phyloP scores from a whole-genome alignment of 2,329 filamentous ascomycete species.

The Fusarium pseudoanthophilum region DNA sequence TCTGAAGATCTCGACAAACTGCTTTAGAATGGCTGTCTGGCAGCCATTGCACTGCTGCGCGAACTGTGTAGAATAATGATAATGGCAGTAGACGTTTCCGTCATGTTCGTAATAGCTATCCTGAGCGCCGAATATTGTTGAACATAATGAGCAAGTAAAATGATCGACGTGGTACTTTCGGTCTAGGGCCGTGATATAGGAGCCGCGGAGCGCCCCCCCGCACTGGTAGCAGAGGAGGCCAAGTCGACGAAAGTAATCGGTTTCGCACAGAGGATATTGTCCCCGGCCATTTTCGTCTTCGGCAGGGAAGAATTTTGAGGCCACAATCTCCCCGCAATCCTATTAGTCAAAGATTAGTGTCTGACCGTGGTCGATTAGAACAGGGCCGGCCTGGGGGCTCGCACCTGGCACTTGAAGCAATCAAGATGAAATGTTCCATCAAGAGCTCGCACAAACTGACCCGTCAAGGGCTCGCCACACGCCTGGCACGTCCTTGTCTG shows the following conservation, averaged over 20 bases:
- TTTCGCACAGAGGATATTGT: constrained; percentile 97
- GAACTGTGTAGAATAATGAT: constrained; percentile 97
- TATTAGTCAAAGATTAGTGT: constrained; percentile 53
- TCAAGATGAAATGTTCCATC: constrained; percentile 96
- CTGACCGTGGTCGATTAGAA: neutral
- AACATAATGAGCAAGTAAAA: constrained; percentile 97
- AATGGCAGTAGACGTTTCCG: constrained; percentile 96
- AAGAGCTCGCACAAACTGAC: constrained; percentile 94
- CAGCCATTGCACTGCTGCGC: constrained; percentile 97
- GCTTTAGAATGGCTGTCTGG: constrained; percentile 95
- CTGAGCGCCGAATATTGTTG: constrained; percentile 96
- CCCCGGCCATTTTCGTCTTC: constrained; percentile 86
- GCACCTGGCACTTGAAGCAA: constrained; percentile 95
- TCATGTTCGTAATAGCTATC: constrained; percentile 99
- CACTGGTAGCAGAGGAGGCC: constrained; percentile 93
- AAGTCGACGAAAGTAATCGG: constrained; percentile 93
- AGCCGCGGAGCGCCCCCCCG: constrained; percentile 90
- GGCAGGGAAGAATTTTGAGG: constrained; percentile 98
- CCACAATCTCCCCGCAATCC: constrained; percentile 97
- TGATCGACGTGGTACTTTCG: constrained; percentile 99
- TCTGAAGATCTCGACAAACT: constrained; percentile 98
- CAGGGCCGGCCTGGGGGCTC: constrained; percentile 2
- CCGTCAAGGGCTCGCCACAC: constrained; percentile 86
- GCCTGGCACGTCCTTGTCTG: constrained; percentile 81
- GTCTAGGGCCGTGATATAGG: constrained; percentile 97